Base-by-base conservation (phyloP, 176 grass and related monocot species). In the Melocanna baccifera region DNA sequence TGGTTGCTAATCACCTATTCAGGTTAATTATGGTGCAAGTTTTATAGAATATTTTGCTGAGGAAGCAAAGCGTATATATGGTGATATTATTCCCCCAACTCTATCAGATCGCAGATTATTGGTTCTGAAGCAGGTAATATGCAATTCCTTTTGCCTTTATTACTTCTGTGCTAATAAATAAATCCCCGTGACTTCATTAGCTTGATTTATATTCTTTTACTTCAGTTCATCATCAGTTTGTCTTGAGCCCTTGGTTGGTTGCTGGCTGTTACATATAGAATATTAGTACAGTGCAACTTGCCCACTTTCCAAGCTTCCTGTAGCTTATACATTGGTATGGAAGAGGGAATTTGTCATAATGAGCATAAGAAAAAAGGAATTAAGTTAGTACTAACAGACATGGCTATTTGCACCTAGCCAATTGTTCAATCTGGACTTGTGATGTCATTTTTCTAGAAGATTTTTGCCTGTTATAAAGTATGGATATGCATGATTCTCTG, bases 21-120 rank as follows among this genome's bases (percentile, higher is more conserved):
- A 98, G 96, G 93, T 98, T 57, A 85, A 73, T 59, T 98, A 98
- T 91, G 96, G 96, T 50, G 96, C 96, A 85, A 88, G 82, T 66
- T 98, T 98, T 71, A 85, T 98, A 80, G 96, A 98, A 81, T 95
- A 87, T 91, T 98, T 92, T 89, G 84, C 93, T 14, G 93, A 98
- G 89, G 96, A 98, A 87, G 93, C 91, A 88, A 98, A 95, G 76
- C 92, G 91, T 56, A 88, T 98, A 76, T 95, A 93, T 81, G 96
- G 96, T 86, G 96, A 98, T 67, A 95, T 98, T 62, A 98, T 98
- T 76, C 91, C 96, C 22, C 69, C 91, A 71, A 78, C 93, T 69
- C 73, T 93, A 55, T 15, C 89, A 75, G 96, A 98, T 76, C 96
- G 93, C 20, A 88, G 96, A 81, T 73, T 98, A 53, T 90, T 98